Evolutionary conservation across 2,329 filamentous ascomycete genomes (phyloP), one percentile per base, ranked within the genome.

Genomic region (Fusarium clavum): DNA sequence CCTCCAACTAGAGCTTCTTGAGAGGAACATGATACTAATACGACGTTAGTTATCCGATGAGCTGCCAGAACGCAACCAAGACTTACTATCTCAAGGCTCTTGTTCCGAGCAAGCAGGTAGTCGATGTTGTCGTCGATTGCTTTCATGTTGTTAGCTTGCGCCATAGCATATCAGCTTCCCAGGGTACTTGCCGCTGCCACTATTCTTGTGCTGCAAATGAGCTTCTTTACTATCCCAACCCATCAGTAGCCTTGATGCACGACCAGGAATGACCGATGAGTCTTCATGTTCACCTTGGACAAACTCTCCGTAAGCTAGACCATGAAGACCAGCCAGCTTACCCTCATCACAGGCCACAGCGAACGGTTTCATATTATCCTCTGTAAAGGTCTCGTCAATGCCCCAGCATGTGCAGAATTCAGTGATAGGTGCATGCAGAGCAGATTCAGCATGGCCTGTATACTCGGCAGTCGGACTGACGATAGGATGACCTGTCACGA

Each of bases 201-300:
- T 72, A 25, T 74, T 77, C 30, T 75, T 77, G 57, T 80, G 72
- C 18, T 76, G 73, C 32, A 79, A 43, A 68, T 82, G 81, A 22
- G 77, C 80, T 41, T 80, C 79, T 65, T 76, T 79, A 63, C 77
- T 80, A 20, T 82, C 80, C 81, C 81, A 82, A 8, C 81, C 81
- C 40, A 82, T 62, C 25, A 82, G 61, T 62, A 81, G 68, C 56
- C 77, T 71, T 16, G 76, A 78, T 14, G 78, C 77, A 32, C 72
- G 73, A 5, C 75, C 78, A 49, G 75, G 71, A 25, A 77, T 71
- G 13, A 73, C 68, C 18, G 73, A 70, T 20, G 76, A 75, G 30
- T 75, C 72, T 5, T 73, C 73, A 46, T 78, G 67, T 4, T 74
- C 69, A 20, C 77, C 74, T n/a, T 76, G 72, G 22, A 74, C 73